These are phyloP conservation scores for Colletotrichum orbiculare DNA, from an alignment of 2,329 filamentous ascomycete genomes.

Conservation along the genomic window DNA sequence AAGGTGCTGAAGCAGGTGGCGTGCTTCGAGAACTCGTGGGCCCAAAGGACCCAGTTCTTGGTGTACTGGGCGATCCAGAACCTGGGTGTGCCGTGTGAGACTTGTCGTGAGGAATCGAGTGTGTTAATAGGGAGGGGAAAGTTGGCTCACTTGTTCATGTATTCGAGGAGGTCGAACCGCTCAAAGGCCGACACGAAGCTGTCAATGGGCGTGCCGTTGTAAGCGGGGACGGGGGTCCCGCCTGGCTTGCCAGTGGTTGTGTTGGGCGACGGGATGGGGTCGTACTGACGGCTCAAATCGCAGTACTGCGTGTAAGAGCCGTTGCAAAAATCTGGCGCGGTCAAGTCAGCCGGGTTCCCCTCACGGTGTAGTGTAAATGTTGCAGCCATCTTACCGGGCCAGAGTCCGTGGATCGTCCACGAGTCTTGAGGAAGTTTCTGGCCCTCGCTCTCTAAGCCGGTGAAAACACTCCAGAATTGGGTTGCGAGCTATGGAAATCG, in stretches of 20 bases:
- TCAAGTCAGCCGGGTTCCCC: not conserved
- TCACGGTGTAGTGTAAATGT: not conserved
- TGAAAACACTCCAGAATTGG: conserved; percentile 74
- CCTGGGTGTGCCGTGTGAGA: conserved; percentile 43
- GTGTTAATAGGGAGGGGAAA: not conserved
- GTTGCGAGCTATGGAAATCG: conserved; percentile 57
- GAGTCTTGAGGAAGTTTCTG: conserved; percentile 67
- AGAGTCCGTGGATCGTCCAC: conserved; percentile 71
- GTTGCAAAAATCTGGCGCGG: conserved; percentile 55
- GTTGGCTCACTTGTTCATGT: conserved; percentile 66
- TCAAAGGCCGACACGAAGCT: conserved; percentile 69
- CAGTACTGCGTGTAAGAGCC: conserved; percentile 74
- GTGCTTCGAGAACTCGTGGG: conserved; percentile 75
- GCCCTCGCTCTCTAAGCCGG: conserved; percentile 66
- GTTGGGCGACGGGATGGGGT: conserved; percentile 70
- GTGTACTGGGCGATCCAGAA: conserved; percentile 69
- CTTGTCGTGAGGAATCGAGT: not conserved
- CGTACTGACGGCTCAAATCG: conserved; percentile 72
- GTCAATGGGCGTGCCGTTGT: conserved; percentile 67
- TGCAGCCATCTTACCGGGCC: conserved; percentile 52
- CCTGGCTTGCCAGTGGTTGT: conserved; percentile 68
- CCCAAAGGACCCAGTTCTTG: conserved; percentile 71
- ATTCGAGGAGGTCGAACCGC: conserved; percentile 68
- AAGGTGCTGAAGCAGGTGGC: conserved; percentile 76
- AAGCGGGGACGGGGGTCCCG: conserved; percentile 66